These are phyloP conservation scores for Saccharomyces kudriavzevii DNA, from an alignment of 805 yeast species.

Conservation along the genomic window DNA sequence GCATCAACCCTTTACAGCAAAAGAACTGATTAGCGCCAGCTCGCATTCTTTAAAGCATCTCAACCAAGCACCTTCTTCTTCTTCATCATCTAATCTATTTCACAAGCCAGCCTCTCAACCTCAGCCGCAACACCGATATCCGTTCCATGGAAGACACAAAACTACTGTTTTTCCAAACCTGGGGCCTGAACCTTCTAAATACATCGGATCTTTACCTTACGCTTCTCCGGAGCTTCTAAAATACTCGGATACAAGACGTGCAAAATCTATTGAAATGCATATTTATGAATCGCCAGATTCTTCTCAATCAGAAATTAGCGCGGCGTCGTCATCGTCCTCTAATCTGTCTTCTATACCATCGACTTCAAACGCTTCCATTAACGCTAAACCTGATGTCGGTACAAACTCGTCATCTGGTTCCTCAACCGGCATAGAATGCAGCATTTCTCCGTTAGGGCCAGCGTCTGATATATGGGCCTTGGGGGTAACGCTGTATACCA, in stretches of 20 bases:
- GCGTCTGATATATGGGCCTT: constrained; percentile 86
- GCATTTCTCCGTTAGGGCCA: constrained; percentile 39
- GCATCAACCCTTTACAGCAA: not conserved
- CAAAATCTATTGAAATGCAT: not conserved
- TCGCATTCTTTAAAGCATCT: not conserved
- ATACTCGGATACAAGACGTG: not conserved
- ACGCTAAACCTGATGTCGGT: not conserved
- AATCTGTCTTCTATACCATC: not conserved
- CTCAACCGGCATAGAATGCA: constrained; percentile 3
- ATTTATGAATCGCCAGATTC: not conserved
- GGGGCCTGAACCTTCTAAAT: constrained; percentile 43
- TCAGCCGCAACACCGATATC: not conserved
- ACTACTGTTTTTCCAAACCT: constrained; percentile 3
- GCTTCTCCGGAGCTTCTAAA: constrained; percentile 78
- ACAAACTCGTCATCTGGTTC: constrained; percentile 44
- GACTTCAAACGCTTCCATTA: not conserved
- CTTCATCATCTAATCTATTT: not conserved
- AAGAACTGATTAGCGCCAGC: not conserved
- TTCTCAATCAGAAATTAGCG: not conserved
- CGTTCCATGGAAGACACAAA: constrained; percentile 2
- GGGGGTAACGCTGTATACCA: constrained; percentile 69
- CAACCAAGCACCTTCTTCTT: constrained; percentile 1
- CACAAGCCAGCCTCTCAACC: not conserved
- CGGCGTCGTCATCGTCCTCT: not conserved
- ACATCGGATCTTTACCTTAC: constrained; percentile 85